A percentile compares a stretch with the other conserved stretches of the same genome.
Conservation (phyloP, 192 early-diverging fungal genomes). For the Podila horticola region DNA sequence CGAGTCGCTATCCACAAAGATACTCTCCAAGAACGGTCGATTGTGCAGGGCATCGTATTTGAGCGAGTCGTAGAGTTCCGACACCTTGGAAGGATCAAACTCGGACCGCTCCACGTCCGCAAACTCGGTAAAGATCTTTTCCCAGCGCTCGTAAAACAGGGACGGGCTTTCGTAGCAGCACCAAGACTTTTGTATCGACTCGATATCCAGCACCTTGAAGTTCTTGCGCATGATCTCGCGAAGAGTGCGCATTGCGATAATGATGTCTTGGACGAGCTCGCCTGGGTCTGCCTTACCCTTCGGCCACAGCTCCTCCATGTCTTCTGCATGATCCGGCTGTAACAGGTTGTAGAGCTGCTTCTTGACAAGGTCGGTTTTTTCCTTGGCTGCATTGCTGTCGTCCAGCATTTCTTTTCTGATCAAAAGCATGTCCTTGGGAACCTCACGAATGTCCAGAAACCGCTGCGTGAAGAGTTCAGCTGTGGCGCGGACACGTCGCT, state of each 20-base stretch:
- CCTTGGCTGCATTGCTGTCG: slow-evolving; percentile 94
- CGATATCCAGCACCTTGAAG: slow-evolving; percentile 66
- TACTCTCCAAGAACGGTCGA: slow-evolving; percentile 83
- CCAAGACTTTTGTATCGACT: slow-evolving; percentile 81
- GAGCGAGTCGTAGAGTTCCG: slow-evolving; percentile 95
- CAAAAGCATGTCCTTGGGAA: slow-evolving; percentile 69
- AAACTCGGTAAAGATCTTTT: slow-evolving; percentile 94
- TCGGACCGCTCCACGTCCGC: slow-evolving; percentile 59
- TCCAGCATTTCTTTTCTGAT: slow-evolving; percentile 94
- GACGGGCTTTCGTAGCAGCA: slow-evolving; percentile 90
- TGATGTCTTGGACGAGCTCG: slow-evolving; percentile 73
- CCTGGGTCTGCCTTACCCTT: slow-evolving; percentile 49
- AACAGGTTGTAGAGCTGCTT: slow-evolving; percentile 65
- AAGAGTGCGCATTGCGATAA: slow-evolving; percentile 71
- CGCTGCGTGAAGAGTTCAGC: slow-evolving; percentile 74
- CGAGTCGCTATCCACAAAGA: slow-evolving; percentile 61
- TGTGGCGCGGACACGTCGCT: slow-evolving; percentile 90
- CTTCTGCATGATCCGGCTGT: slow-evolving; percentile 43
- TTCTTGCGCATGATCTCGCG: slow-evolving; percentile 85
- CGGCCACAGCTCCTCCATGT: slow-evolving; percentile 56
- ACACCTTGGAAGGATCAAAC: slow-evolving; percentile 88
- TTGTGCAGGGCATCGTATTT: slow-evolving; percentile 98
- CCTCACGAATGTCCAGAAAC: slow-evolving; percentile 68
- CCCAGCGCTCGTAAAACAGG: slow-evolving; percentile 95
- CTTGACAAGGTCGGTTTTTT: slow-evolving; percentile 92